Conservation (phyloP, 2,329 filamentous ascomycete genomes). For the Septoria petroselini region DNA sequence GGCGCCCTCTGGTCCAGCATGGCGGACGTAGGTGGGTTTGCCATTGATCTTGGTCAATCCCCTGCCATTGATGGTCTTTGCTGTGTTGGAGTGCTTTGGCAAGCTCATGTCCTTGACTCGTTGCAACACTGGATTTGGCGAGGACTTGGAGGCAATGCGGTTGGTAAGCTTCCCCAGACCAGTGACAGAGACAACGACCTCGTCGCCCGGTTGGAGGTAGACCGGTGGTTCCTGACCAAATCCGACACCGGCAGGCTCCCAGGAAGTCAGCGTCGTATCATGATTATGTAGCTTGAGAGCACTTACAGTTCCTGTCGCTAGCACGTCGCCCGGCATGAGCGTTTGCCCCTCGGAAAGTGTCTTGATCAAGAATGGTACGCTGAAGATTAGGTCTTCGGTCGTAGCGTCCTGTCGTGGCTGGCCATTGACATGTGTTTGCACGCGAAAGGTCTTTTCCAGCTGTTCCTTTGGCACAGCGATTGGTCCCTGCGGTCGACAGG, state of each 20-base stretch:
- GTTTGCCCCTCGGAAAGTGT: slow-evolving; percentile 53
- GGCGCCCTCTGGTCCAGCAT: not conserved
- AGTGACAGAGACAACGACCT: slow-evolving; percentile 44
- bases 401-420: slow-evolving; percentile 51
- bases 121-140: slow-evolving; percentile 5
- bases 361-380: slow-evolving; percentile 47
- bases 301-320: slow-evolving; percentile 53
- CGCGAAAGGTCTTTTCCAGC: slow-evolving; percentile 42
- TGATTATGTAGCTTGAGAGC: too few species aligned
- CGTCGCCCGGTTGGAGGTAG: slow-evolving; percentile 44
- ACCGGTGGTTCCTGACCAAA: slow-evolving; percentile 47
- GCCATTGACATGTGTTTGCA: slow-evolving; percentile 52
- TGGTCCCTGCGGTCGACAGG: too few species aligned
- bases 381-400: slow-evolving; percentile 52
- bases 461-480: slow-evolving; percentile 50
- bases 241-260: slow-evolving; percentile 50
- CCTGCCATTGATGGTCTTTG: slow-evolving; percentile 32
- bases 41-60: not conserved
- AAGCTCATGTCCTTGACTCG: too few species aligned
- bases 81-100: too few species aligned
- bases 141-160: not conserved
- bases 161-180: slow-evolving; percentile 45
- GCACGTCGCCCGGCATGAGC: slow-evolving; percentile 50
- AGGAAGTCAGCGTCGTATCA: too few species aligned
- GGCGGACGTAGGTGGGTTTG: slow-evolving; percentile 1